Evolutionary conservation across 768 basidiomycete species (phyloP), one percentile per base, ranked within the genome.

Genomic region (Agrocybe chaxingu): DNA sequence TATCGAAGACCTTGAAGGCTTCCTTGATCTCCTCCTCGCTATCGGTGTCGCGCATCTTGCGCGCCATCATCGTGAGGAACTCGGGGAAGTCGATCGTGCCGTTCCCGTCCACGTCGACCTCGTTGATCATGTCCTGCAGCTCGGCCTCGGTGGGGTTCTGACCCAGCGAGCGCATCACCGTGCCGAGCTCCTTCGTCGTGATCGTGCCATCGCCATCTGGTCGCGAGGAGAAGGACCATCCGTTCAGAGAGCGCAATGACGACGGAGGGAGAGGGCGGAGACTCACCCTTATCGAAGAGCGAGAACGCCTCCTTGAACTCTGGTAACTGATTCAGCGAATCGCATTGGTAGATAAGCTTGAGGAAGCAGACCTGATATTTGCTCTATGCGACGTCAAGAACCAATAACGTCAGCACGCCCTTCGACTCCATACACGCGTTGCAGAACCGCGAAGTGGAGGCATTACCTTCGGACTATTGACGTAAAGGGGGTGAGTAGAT

Each of bases 301-400:
- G 94, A 92, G 76, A 98, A 98, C 44, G 95, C 95, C 77, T 98
- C 96, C 80, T 96, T 98, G 84, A 95, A 98, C 72, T 96, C 93
- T 57, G 34, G 8, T 51, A 41, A 24, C 42, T 19, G 33, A 34
- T 40, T 29, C 32, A 16, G 35, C 36, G 33, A 18, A 32, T 40
- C 24, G 29, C n/a, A 18, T 38, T 13, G 48, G 6, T 12, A 3
- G 13, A 12, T 19, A 7, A 37, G 43, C 40, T 38, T 42, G 38
- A 31, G 32, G 34, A 40, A 36, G 51, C 84, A 41, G 63, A 92
- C 92, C 92, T 62, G 91, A 82, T 62, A 95, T 91, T 79, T 94
- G 92, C 68, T 95, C 92, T 96, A 66, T 39, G 12, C 19, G 45
- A 33, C 16, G 50, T 45, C 47, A 34, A 31, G 37, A 50, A 43